phyloP scores from a whole-genome alignment of 2,329 filamentous ascomycete species.

The Trichoderma arundinaceum region DNA sequence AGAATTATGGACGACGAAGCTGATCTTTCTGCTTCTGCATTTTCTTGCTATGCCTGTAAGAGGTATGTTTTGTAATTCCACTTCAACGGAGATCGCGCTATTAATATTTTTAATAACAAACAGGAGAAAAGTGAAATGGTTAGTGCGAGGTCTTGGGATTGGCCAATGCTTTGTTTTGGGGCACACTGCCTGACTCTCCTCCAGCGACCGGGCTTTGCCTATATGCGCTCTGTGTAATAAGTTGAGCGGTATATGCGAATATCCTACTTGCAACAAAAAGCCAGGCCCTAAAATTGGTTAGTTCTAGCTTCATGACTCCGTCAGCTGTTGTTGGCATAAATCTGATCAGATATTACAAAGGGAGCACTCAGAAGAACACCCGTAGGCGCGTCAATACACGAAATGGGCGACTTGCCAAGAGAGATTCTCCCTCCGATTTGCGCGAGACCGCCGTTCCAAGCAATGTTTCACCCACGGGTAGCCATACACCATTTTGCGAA shows the following conservation, averaged over 20 bases:
- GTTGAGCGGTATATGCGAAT: conserved; percentile 10
- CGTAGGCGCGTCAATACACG: conserved; percentile 1
- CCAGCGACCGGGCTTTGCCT: conserved; percentile 1
- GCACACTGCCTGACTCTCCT: background rate
- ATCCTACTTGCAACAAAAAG: conserved; percentile 5
- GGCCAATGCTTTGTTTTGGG: too few species aligned
- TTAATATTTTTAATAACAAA: too few species aligned
- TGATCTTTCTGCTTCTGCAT: too few species aligned
- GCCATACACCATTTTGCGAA: too few species aligned
- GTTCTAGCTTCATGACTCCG: too few species aligned
- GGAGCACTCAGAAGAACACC: background rate
- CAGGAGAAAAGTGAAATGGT: too few species aligned
- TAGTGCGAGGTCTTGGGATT: too few species aligned
- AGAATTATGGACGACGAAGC: too few species aligned
- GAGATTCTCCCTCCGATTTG: background rate
- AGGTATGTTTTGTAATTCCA: too few species aligned
- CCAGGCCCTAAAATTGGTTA: background rate
- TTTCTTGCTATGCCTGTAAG: too few species aligned
- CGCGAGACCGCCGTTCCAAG: background rate
- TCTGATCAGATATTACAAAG: background rate
- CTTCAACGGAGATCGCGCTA: too few species aligned
- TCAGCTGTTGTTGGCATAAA: too few species aligned
- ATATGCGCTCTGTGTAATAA: background rate
- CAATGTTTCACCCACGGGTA: background rate
- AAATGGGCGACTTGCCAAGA: background rate